Evolutionary conservation across 805 yeast genomes (phyloP).

Genomic region (Metschnikowia dekortorum): DNA sequence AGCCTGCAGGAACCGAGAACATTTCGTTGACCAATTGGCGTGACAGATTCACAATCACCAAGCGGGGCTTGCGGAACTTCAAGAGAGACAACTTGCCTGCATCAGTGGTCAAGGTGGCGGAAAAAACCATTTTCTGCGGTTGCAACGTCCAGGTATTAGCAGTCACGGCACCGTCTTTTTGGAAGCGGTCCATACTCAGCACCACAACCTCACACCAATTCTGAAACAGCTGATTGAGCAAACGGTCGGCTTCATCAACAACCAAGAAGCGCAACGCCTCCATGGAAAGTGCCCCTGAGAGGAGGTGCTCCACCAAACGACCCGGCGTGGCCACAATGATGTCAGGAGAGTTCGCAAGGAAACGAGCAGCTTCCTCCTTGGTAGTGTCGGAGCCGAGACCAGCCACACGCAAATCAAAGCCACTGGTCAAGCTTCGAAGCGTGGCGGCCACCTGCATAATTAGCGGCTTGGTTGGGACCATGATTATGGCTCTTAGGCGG

Average conservation of each 20-base stretch:
- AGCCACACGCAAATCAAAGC: slow-evolving; percentile 61
- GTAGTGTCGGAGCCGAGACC: slow-evolving; percentile 54
- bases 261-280: slow-evolving; percentile 56
- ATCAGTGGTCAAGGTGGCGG: slow-evolving; percentile 92
- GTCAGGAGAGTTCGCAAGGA: slow-evolving; percentile 53
- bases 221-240: slow-evolving; percentile 85
- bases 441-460: slow-evolving; percentile 76
- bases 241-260: slow-evolving; percentile 78
- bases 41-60: slow-evolving; percentile 66
- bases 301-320: slow-evolving; percentile 71
- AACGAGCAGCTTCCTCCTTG: slow-evolving; percentile 59
- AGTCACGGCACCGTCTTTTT: slow-evolving; percentile 14
- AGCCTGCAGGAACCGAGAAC: slow-evolving; percentile 54
- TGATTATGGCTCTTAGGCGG: slow-evolving; percentile 64
- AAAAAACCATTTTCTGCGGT: slow-evolving; percentile 67
- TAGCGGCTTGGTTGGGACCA: slow-evolving; percentile 89
- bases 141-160: slow-evolving; percentile 32
- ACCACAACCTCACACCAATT: slow-evolving; percentile 76
- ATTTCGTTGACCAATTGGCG: slow-evolving; percentile 46
- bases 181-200: slow-evolving; percentile 25
- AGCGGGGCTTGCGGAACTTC: slow-evolving; percentile 64
- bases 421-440: slow-evolving; percentile 54
- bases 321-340: slow-evolving; percentile 73
- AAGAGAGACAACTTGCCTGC: slow-evolving; percentile 79
- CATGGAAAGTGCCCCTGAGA: slow-evolving; percentile 40